A percentile compares a stretch with the other conserved stretches of the same genome.
phyloP scores from a whole-genome alignment of 2,329 filamentous ascomycete species.

The Aaosphaeria pasadenensis region DNA sequence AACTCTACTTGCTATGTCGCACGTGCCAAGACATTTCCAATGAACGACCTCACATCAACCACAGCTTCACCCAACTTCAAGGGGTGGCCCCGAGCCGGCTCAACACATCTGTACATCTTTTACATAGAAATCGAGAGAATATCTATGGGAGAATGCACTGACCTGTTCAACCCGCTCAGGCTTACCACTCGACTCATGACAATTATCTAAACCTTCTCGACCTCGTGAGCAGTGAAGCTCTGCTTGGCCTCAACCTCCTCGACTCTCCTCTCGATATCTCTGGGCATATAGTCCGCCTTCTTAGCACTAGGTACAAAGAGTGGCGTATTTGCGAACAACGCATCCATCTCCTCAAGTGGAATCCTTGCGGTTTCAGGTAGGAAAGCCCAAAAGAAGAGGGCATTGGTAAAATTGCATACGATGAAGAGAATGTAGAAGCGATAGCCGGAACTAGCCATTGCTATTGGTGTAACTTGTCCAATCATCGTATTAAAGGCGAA shows the following conservation, averaged over 20 bases:
- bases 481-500: constrained; percentile 79
- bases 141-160: no score
- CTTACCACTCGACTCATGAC: not conserved
- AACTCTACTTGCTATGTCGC: no score
- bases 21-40: no score
- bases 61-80: no score
- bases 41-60: no score
- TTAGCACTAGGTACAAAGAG: constrained; percentile 60
- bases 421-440: constrained; percentile 61
- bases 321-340: constrained; percentile 63
- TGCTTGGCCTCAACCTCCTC: constrained; percentile 57
- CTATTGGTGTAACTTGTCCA: constrained; percentile 64
- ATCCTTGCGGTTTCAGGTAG: constrained; percentile 64
- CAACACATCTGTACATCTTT: no score
- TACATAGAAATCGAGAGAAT: no score
- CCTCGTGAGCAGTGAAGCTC: not conserved
- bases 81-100: no score
- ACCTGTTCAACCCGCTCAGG: no score
- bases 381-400: constrained; percentile 65
- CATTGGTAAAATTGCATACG: constrained; percentile 66
- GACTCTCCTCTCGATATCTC: constrained; percentile 59
- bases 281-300: constrained; percentile 50
- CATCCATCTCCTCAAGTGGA: constrained; percentile 67
- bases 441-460: constrained; percentile 61
- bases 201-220: not conserved